Base-by-base conservation (phyloP, 257 asterid genomes). In the Solanum phureja region DNA sequence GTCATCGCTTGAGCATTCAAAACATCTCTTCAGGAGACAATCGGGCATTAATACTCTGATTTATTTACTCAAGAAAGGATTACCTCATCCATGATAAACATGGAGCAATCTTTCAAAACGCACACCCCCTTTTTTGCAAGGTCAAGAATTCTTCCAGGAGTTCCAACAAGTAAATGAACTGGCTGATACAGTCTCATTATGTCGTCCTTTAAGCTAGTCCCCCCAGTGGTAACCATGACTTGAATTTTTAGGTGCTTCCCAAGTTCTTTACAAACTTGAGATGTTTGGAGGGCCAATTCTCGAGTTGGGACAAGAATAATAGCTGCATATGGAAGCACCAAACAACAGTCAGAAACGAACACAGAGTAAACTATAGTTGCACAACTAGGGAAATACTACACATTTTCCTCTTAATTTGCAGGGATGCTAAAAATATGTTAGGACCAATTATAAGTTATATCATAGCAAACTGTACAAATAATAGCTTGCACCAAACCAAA, bases 141-240 rank as follows among this genome's bases (percentile, higher is more conserved):
- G 91, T 95, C 98, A 87, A 95, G 95, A 87, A 95, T 92, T 92
- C 98, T 92, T 88, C 98, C 98, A 24, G 98, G 98, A 75, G 98
- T 95, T 84, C 98, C 98, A 87, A 95, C 98, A 87, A 95, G 95
- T 86, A 95, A 92, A 91, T 95, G 98, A 90, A 95, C 98, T 29
- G 98, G 98, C 89, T 95, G 98, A 88, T 94, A 94, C 33, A 95
- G 93, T 24, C 98, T 98, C 98, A 95, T 95, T 86, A 95, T 95
- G 91, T 95, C 98, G 86, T 95, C 98, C 86, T 93, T 94, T 88
- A 95, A 88, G 94, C 98, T 95, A 84, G 98, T 95, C 87, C 98
- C 98, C 85, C 98, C 98, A 11, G 98, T 94, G 68, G 96, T 93
- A 83, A 95, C 98, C 98, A 95, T 95, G 83, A 94, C 96, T 88